Percentiles rank a stretch among this genome's conserved stretches.
Conservation (phyloP, 2,329 filamentous ascomycete genomes). For the Truncatella angustata region DNA sequence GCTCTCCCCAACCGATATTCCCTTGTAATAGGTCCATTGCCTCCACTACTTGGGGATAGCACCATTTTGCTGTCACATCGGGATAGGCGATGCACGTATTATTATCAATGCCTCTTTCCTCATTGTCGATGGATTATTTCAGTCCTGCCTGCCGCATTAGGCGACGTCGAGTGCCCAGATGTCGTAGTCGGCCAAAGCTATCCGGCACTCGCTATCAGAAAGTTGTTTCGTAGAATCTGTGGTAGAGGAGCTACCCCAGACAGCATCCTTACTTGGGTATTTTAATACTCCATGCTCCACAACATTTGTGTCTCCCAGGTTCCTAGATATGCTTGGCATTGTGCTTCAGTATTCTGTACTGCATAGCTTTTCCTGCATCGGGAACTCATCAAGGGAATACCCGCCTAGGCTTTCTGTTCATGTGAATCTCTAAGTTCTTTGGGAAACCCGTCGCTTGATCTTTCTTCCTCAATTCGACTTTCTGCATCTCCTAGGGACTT, state of each 20-base stretch:
- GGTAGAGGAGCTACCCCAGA: no score
- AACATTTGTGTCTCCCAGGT: neutral
- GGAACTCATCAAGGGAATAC: no score
- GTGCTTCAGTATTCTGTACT: neutral
- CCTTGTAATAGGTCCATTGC: neutral
- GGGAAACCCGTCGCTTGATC: no score
- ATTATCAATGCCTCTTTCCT: neutral
- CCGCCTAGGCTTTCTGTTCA: no score
- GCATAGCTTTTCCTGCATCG: no score
- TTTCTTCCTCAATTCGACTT: no score
- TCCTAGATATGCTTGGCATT: neutral
- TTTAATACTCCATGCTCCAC: neutral
- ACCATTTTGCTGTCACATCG: neutral
- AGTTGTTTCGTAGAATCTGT: no score
- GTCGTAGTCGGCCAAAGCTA: neutral
- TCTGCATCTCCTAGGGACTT: no score
- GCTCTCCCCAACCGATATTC: no score
- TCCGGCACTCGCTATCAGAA: neutral
- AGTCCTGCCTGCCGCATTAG: slow-evolving; percentile 2
- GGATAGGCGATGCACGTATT: neutral
- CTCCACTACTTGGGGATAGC: neutral
- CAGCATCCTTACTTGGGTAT: no score
- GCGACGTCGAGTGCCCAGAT: neutral
- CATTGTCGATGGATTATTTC: neutral
- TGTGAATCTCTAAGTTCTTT: no score